phyloP scores from a whole-genome alignment of 495 filamentous ascomycete species.

The Neurospora terricola region DNA sequence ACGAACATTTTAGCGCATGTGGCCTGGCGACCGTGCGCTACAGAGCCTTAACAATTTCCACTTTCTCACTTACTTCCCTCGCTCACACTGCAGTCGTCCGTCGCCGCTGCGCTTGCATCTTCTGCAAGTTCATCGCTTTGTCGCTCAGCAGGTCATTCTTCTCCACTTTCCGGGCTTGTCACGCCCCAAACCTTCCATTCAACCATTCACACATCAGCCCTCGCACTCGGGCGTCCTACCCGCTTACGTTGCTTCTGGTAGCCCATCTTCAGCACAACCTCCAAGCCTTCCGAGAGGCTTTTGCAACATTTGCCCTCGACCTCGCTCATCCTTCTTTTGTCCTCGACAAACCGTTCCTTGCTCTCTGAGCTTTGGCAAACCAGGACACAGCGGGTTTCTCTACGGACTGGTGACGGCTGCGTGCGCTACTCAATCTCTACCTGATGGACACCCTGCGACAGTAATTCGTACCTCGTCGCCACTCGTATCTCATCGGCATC shows the following conservation, averaged over 20 bases:
- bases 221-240: neutral
- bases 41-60: neutral
- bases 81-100: neutral
- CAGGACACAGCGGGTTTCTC: neutral
- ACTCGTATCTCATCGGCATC: conserved; percentile 5
- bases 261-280: neutral
- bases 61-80: neutral
- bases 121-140: neutral
- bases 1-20: neutral
- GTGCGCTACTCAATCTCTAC: neutral
- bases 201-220: neutral
- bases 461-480: conserved; percentile 11
- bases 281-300: neutral
- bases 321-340: neutral
- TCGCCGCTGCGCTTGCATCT: neutral
- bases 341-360: neutral
- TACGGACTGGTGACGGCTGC: neutral
- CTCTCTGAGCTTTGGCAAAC: neutral
- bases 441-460: conserved; percentile 20
- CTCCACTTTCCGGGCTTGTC: neutral
- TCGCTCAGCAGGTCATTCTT: neutral
- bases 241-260: neutral
- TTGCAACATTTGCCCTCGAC: neutral
- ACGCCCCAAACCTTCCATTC: neutral
- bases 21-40: neutral